These are phyloP conservation scores for Sextonia rubra DNA, from an alignment of 164 flowering plant genomes.

Conservation along the genomic window DNA sequence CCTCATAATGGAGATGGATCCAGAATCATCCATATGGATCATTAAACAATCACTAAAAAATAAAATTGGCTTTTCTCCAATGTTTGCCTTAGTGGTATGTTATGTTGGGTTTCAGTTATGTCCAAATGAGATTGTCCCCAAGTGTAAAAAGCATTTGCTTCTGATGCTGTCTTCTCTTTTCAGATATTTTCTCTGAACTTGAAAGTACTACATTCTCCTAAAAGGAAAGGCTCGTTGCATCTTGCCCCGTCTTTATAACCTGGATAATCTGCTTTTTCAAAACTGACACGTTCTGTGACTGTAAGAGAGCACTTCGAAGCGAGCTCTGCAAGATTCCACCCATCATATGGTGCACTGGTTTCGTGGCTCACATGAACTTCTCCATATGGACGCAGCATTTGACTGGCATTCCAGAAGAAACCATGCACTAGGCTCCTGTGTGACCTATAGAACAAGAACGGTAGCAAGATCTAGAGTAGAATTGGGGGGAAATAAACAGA, in stretches of 20 bases:
- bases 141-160: neutral
- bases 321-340: conserved; percentile 49
- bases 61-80: neutral
- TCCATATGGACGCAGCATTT: conserved; percentile 44
- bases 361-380: conserved; percentile 68
- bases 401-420: conserved; percentile 41
- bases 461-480: neutral
- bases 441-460: conserved; percentile 20
- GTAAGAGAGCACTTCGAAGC: conserved; percentile 23
- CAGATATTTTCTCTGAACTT: conserved; percentile 20
- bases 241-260: conserved; percentile 30
- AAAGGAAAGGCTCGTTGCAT: conserved; percentile 27
- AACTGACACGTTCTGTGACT: conserved; percentile 26
- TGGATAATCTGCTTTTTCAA: conserved; percentile 32
- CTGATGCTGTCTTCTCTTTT: conserved; percentile 5
- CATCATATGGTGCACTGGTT: conserved; percentile 31
- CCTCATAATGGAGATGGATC: no score
- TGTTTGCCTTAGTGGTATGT: neutral
- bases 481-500: no score
- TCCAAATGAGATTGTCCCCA: no score
- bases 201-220: conserved; percentile 40
- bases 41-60: no score
- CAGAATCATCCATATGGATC: no score
- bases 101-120: neutral
- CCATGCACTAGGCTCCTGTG: conserved; percentile 37